Conservation (phyloP, 2,329 filamentous ascomycete genomes). For the Calonectria naviculata region DNA sequence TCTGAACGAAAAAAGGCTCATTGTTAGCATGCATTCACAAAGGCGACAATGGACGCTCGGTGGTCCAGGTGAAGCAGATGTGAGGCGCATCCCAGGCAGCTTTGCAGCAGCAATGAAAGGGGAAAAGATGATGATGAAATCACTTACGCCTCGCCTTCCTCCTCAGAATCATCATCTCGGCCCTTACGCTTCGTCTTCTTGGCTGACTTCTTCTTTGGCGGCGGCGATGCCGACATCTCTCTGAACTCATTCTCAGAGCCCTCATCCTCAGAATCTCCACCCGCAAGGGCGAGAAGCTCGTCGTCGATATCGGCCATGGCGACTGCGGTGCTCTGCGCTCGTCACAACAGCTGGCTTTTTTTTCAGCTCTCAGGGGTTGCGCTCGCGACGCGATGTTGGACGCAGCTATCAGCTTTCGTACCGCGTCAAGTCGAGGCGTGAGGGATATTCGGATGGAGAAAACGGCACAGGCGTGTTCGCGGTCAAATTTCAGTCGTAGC, state of each 20-base stretch:
- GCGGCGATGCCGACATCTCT: conserved; percentile 65
- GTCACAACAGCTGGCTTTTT: conserved; percentile 15
- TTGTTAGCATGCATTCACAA: conserved; percentile 24
- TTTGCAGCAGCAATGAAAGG: not conserved
- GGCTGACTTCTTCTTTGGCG: conserved; percentile 50
- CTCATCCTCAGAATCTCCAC: conserved; percentile 76
- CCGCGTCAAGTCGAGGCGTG: conserved; percentile 1
- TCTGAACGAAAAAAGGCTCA: conserved; percentile 53
- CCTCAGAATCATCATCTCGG: conserved; percentile 59
- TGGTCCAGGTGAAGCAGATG: not conserved
- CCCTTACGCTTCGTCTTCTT: conserved; percentile 63
- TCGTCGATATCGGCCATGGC: conserved; percentile 92
- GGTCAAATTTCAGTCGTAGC: conserved; percentile 17
- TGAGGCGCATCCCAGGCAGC: not conserved
- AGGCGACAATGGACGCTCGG: not conserved
- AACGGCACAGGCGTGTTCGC: not conserved
- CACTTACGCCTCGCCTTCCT: conserved; percentile 68
- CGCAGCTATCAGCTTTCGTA: not conserved
- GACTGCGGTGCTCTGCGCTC: conserved; percentile 12
- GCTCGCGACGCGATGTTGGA: conserved; percentile 17
- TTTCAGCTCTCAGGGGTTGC: conserved; percentile 31
- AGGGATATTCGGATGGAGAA: not conserved
- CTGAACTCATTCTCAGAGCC: conserved; percentile 64
- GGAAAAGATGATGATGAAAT: conserved; percentile 9
- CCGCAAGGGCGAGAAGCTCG: conserved; percentile 92